phyloP scores from a whole-genome alignment of 2,329 filamentous ascomycete species.

The Thelonectria rubi region DNA sequence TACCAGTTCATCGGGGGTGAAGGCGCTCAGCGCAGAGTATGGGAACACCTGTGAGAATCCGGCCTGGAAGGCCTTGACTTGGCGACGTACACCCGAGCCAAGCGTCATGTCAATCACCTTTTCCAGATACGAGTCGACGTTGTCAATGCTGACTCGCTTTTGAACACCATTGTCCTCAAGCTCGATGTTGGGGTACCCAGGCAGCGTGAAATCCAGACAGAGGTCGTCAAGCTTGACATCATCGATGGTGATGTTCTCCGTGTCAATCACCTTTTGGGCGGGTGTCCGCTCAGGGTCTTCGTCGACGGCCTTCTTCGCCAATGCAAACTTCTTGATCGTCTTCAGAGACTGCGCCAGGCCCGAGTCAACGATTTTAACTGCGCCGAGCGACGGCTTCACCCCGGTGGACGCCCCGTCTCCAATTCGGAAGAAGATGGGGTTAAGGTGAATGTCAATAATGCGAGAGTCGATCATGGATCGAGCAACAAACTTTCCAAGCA shows the following conservation, averaged over 20 bases:
- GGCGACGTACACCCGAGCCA: slow-evolving; percentile 84
- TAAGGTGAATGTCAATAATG: slow-evolving; percentile 97
- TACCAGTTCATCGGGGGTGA: slow-evolving; percentile 94
- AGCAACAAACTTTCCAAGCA: slow-evolving; percentile 96
- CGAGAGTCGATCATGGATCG: slow-evolving; percentile 98
- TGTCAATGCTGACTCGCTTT: slow-evolving; percentile 83
- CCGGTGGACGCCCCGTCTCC: slow-evolving; percentile 70
- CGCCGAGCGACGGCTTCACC: slow-evolving; percentile 84
- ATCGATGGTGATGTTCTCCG: slow-evolving; percentile 76
- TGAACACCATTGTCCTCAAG: slow-evolving; percentile 79
- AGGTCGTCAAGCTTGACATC: slow-evolving; percentile 85
- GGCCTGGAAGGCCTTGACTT: slow-evolving; percentile 88
- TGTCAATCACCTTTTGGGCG: slow-evolving; percentile 75
- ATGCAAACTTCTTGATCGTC: slow-evolving; percentile 85
- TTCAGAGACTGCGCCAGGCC: slow-evolving; percentile 86
- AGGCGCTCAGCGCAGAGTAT: slow-evolving; percentile 89
- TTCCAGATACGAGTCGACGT: slow-evolving; percentile 89
- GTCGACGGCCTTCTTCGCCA: slow-evolving; percentile 84
- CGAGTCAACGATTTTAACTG: slow-evolving; percentile 88
- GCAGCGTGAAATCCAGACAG: slow-evolving; percentile 92
- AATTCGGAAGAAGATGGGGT: slow-evolving; percentile 96
- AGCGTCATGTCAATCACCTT: slow-evolving; percentile 92
- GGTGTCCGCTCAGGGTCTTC: slow-evolving; percentile 72
- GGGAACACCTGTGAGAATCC: slow-evolving; percentile 98
- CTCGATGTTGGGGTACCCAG: slow-evolving; percentile 89